Base-by-base conservation (phyloP, 73 alveolate genomes). In the Tetrahymena elliotti region DNA sequence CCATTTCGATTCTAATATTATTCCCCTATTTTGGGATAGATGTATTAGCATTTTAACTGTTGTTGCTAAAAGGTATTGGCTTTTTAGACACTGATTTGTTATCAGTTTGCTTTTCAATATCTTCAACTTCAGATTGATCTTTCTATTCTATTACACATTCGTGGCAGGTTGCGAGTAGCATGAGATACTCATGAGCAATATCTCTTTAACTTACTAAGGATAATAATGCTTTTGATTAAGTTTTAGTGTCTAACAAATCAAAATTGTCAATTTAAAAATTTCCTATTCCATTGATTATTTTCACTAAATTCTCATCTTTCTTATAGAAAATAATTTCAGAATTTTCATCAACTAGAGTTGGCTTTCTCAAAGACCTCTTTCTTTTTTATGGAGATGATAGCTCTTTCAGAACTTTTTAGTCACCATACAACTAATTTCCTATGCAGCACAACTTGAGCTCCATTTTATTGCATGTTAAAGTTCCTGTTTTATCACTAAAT, bases 401-500 rank as follows among this genome's bases (percentile, higher is more conserved):
- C n/a, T 94, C 93, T 16, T 84, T 35, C 34, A 94, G 53, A 53
- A 94, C 53, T 12, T 88, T 39, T 5, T 40, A 22, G 83, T 96
- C 98, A 12, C 98, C 98, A 95, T 96, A 96, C 9, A 31, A 93
- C 36, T 93, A 36, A 36, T 38, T 68, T n/a, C 98, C 98, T 47
- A 93, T 68, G 13, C 93, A 93, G 37, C 83, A 95, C 24, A 95
- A 35, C 35, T 97, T 97, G 33, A 97, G 97, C 47, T 97, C 98
- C 99, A 97, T 97, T 35, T 94, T 94, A 47, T 97, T 97, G 38
- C 97, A 97, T 82, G 99, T 97, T 41, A 97, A 93, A 92, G 98
- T 97, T 20, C 98, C 99, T 92, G 99, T 97, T 83, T 97, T 97
- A 92, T 97, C 99, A 53, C 96, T 47, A 82, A 97, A 97, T 16